Evolutionary conservation across 1,139 yeast species (phyloP), one percentile per base, ranked within the genome.

Genomic region (Candida sp.): DNA sequence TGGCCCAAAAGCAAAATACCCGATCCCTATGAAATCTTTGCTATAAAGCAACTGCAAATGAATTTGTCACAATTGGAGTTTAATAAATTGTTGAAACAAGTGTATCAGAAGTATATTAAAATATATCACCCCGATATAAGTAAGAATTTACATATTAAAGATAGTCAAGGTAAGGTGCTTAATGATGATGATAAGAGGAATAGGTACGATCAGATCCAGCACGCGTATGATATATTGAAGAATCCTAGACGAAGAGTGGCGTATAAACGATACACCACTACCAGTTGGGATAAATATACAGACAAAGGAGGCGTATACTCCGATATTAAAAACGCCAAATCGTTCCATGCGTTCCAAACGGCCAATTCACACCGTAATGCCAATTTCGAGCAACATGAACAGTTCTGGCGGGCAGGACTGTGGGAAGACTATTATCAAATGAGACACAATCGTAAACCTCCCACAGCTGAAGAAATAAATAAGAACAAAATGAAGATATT

Each of bases 91-190:
- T 59, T 91, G 45, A 84, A 84, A 57, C 51, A 62, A 32, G 70
- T 70, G 36, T 91, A 87, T 59, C 75, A 77, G 52, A 73, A 77
- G 44, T 75, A 82, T 44, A 93, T 95, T 12, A 89, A 87, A 61
- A 58, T 82, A 5, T 91, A 93, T 57, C 98, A 93, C 56, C 98
- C 99, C 0, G 99, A 93, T 64, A 66, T 84, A 3, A 50, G 61
- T 4, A 61, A 70, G 11, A 56, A 57, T 11, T 49, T 63, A 12
- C 57, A 51, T 5, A 55, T 65, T 4, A 49, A 63, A 11, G 56
- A 69, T 22, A 57, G 57, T 39, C 58, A 61, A 21, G 61, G 69
- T 2, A 56, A 60, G 11, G 54, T 57, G 2, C 53, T 63, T n/a
- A 61, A 73, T 0, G 51, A 52, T 1, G 70, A 68, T 3, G 66